These are phyloP conservation scores for Nevesoporus exiguus DNA, from an alignment of 768 basidiomycete species.

Conservation along the genomic window DNA sequence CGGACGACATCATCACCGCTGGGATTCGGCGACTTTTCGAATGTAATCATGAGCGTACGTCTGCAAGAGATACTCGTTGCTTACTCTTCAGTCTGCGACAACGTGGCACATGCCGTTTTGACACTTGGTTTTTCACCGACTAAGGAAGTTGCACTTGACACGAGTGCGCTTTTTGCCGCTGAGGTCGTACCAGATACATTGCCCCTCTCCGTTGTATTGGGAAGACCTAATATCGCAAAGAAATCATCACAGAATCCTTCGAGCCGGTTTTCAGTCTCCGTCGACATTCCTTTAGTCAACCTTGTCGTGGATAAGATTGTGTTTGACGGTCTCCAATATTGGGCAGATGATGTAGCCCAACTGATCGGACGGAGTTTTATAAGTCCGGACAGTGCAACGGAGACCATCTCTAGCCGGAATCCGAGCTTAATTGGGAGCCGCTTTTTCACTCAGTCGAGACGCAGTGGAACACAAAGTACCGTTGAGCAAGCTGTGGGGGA, in stretches of 20 bases:
- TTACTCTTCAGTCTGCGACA: constrained; percentile 40
- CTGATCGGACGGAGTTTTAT: constrained; percentile 48
- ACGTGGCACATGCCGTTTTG: constrained; percentile 44
- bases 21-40: constrained; percentile 3
- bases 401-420: constrained; percentile 45
- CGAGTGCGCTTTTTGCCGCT: constrained; percentile 24
- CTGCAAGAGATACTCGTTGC: constrained; percentile 49
- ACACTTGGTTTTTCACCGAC: constrained; percentile 45
- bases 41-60: constrained; percentile 36
- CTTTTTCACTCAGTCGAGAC: constrained; percentile 54
- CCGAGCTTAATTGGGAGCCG: constrained; percentile 75
- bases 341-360: constrained; percentile 83
- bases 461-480: constrained; percentile 38
- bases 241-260: not conserved
- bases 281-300: constrained; percentile 61
- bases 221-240: constrained; percentile 8
- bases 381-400: constrained; percentile 20
- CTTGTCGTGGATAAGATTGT: constrained; percentile 57
- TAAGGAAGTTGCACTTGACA: constrained; percentile 12
- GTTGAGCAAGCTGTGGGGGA: constrained; percentile 38
- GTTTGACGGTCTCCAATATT: constrained; percentile 80
- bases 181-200: constrained; percentile 15
- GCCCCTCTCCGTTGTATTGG: constrained; percentile 24
- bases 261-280: constrained; percentile 16
- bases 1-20: constrained; percentile 5